A percentile compares a stretch with the other conserved stretches of the same genome.
Conservation (phyloP, 768 basidiomycete genomes). For the Boletus sp. region DNA sequence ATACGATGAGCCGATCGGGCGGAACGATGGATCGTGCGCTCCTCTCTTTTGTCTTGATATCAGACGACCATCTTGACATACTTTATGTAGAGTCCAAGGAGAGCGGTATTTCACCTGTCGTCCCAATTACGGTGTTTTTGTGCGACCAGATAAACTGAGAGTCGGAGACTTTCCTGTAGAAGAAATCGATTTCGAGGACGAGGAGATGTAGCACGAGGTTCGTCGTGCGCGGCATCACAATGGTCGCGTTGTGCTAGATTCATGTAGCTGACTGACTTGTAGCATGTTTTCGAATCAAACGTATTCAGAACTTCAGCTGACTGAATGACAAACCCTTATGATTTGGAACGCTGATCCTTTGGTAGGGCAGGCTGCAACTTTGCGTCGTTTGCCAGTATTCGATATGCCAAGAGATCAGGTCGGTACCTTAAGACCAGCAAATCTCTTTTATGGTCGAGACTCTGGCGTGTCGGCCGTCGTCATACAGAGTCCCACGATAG, state of each 20-base stretch:
- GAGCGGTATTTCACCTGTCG: slow-evolving; percentile 81
- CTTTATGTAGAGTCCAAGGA: slow-evolving; percentile 66
- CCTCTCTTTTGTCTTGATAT: not conserved
- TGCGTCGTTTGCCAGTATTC: too few species aligned
- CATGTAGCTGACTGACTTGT: not conserved
- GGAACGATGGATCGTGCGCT: slow-evolving; percentile 92
- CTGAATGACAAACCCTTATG: too few species aligned
- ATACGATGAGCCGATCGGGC: slow-evolving; percentile 94
- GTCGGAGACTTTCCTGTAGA: slow-evolving; percentile 87
- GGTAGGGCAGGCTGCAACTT: too few species aligned
- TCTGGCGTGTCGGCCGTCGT: too few species aligned
- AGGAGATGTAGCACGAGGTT: slow-evolving; percentile 56
- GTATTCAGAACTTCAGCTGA: not conserved
- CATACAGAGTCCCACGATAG: too few species aligned
- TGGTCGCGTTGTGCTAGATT: not conserved
- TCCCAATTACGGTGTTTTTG: slow-evolving; percentile 81
- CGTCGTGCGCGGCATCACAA: not conserved
- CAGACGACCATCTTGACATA: not conserved
- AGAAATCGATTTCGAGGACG: slow-evolving; percentile 73
- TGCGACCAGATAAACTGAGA: slow-evolving; percentile 75
- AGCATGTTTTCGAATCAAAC: not conserved
- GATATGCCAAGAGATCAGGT: too few species aligned
- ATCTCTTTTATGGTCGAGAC: too few species aligned
- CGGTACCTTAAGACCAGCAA: too few species aligned
- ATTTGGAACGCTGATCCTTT: too few species aligned